Evolutionary conservation across 1,284 basidiomycete species (phyloP), one percentile per base, ranked within the genome.

Genomic region (Rhodotorula sp.): DNA sequence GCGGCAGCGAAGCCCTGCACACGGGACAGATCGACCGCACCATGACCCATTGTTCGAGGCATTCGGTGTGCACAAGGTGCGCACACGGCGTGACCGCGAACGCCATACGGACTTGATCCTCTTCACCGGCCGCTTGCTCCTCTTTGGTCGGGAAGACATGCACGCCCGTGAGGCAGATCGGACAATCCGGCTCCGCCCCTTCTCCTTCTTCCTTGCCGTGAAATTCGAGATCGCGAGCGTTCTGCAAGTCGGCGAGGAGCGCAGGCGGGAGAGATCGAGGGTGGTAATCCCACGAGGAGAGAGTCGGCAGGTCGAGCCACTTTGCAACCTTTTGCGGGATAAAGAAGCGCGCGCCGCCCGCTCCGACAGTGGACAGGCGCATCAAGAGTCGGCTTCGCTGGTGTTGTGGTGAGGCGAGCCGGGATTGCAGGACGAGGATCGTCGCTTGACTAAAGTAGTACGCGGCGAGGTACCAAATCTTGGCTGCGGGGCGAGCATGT

Each of bases 151-250:
- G 59, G 12, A 49, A 58, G 61, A 78, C 43, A 48, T 76, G 70
- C n/a, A 81, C 78, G 29, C 67, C 65, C 64, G 75, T 72, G 46
- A 82, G 73, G 59, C 81, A 82, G 60, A 82, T 80, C 23, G 78
- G 76, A 59, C 81, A 82, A 52, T 79, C 78, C 23, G 79, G 78
- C 12, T 63, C 63, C 15, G 51, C 18, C 21, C 39, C 29, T 5
- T 5, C 29, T 15, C 3, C 18, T 20, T 23, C 57, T 4, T 46
- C 57, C 54, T 49, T 52, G 34, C 48, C 71, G 8, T 43, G 39
- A 14, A 58, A 46, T 59, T 74, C 75, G 58, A 75, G 62, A 59
- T 75, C 73, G 7, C 47, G 12, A 43, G 39, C 10, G 39, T 43
- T 43, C 29, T 12, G 20, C 18, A 65, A 49, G 57, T 59, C 62